These are phyloP conservation scores for Exophiala spinifera DNA, from an alignment of 2,329 filamentous ascomycete genomes.

Conservation along the genomic window DNA sequence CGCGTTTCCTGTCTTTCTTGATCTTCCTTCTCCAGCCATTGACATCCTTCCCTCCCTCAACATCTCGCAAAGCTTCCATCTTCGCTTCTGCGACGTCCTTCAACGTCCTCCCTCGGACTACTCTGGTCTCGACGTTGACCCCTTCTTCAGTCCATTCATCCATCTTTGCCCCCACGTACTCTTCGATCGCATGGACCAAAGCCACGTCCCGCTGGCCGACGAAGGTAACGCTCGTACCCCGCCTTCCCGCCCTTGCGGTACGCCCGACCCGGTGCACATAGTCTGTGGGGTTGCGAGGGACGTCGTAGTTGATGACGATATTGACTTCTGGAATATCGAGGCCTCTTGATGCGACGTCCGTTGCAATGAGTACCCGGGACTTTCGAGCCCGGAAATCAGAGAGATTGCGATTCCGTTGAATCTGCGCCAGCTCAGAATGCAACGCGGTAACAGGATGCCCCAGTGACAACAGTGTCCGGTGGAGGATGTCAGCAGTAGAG, in stretches of 20 bases:
- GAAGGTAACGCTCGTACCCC: constrained; percentile 78
- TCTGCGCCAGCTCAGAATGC: constrained; percentile 82
- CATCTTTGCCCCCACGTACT: constrained; percentile 76
- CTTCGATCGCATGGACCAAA: constrained; percentile 85
- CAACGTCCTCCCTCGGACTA: constrained; percentile 72
- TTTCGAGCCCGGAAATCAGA: constrained; percentile 87
- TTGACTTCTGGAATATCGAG: constrained; percentile 91
- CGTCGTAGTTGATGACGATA: constrained; percentile 90
- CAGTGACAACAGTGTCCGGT: constrained; percentile 80
- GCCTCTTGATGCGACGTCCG: constrained; percentile 90
- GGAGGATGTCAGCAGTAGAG: constrained; percentile 80
- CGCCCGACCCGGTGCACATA: constrained; percentile 96
- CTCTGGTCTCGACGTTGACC: constrained; percentile 88
- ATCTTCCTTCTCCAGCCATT: constrained; percentile 68
- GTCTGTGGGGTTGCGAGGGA: constrained; percentile 92
- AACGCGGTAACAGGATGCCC: constrained; percentile 87
- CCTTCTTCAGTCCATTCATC: constrained; percentile 82
- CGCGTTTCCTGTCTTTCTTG: constrained; percentile 25
- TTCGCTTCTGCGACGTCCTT: constrained; percentile 96
- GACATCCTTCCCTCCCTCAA: constrained; percentile 89
- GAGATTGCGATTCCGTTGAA: constrained; percentile 80
- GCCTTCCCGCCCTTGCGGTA: constrained; percentile 85
- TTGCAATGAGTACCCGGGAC: constrained; percentile 86
- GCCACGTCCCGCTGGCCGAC: constrained; percentile 92
- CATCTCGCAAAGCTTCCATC: constrained; percentile 81